Evolutionary conservation across 306 rosid genomes (phyloP).

Genomic region (Ormosia emarginata): DNA sequence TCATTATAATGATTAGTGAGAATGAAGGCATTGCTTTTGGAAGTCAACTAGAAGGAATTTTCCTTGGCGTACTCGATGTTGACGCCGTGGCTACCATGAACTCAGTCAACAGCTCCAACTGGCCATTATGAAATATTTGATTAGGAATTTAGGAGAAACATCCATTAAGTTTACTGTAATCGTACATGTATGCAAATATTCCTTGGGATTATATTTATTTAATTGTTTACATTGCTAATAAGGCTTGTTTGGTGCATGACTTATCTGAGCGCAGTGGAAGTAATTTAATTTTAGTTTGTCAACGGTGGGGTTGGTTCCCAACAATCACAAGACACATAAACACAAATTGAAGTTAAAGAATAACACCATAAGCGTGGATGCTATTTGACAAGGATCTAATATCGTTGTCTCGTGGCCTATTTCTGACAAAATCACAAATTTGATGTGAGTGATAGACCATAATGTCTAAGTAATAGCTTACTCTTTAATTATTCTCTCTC

Average conservation of each 20-base stretch:
- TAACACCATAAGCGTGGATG: background rate
- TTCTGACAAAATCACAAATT: background rate
- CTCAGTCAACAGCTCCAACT: background rate
- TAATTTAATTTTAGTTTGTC: conserved; percentile 4
- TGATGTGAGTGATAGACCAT: background rate
- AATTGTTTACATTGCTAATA: background rate
- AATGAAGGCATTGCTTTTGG: background rate
- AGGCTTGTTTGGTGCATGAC: background rate
- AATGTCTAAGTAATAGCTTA: background rate
- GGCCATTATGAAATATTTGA: background rate
- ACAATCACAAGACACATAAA: background rate
- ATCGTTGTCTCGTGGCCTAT: background rate
- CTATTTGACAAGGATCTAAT: background rate
- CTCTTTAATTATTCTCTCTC: background rate
- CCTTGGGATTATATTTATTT: background rate
- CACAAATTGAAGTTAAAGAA: background rate
- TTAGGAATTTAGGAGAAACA: background rate
- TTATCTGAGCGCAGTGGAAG: background rate
- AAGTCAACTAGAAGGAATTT: conserved; percentile 13
- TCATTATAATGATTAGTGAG: background rate
- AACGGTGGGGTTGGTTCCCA: conserved; percentile 14
- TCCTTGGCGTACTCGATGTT: background rate
- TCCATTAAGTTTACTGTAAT: background rate
- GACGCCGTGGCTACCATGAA: conserved; percentile 16
- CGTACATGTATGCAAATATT: background rate